A percentile compares a stretch with the other conserved stretches of the same genome.
Evolutionary conservation across 2,329 filamentous ascomycete species (phyloP).

Genomic region (Colletotrichum caudatum): DNA sequence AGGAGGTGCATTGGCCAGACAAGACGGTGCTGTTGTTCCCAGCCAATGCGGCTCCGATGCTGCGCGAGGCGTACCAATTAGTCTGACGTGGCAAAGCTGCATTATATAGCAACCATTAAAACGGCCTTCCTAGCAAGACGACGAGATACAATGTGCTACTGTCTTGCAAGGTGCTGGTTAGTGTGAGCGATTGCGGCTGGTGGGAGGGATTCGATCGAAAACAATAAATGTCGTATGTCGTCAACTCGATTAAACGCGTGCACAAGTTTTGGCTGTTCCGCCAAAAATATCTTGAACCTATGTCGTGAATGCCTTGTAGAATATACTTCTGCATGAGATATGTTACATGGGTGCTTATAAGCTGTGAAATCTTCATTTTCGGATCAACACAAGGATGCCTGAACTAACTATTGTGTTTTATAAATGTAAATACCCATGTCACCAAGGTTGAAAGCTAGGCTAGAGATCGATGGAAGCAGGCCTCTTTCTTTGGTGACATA

Average conservation of each 20-base stretch:
- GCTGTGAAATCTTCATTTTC: too few species aligned
- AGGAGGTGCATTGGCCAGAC: not conserved
- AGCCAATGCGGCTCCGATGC: not conserved
- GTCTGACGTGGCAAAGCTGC: constrained; percentile 16
- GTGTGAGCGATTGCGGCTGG: not conserved
- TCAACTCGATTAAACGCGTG: too few species aligned
- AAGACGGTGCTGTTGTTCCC: not conserved
- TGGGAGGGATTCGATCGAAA: not conserved
- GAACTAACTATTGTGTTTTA: not conserved
- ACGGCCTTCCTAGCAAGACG: not conserved
- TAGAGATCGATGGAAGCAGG: not conserved
- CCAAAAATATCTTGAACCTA: not conserved
- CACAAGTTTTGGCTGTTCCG: too few species aligned
- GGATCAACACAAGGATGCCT: not conserved
- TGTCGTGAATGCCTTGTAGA: not conserved
- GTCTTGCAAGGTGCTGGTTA: not conserved
- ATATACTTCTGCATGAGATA: too few species aligned
- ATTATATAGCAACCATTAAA: not conserved
- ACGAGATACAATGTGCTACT: not conserved
- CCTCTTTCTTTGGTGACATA: not conserved
- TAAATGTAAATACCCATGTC: not conserved
- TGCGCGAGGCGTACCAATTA: constrained; percentile 1
- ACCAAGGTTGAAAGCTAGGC: not conserved
- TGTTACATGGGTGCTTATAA: too few species aligned
- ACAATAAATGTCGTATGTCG: not conserved